A percentile compares a stretch with the other conserved stretches of the same genome.
These are phyloP conservation scores for Coemansia sp. DNA, from an alignment of 192 early-diverging fungal species.

Conservation along the genomic window DNA sequence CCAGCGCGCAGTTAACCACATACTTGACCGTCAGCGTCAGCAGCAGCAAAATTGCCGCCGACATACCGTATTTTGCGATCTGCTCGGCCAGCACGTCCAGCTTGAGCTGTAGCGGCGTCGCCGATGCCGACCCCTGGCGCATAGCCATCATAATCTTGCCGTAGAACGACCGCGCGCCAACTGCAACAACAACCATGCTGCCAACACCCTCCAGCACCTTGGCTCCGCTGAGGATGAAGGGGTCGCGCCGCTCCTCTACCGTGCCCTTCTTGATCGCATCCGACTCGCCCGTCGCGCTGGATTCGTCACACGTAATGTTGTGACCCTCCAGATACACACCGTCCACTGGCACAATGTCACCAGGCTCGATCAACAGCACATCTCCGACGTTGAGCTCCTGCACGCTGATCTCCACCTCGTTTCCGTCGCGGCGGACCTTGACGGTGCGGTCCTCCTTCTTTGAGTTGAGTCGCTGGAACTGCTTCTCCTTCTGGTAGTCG, in stretches of 20 bases:
- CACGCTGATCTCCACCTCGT: constrained; percentile 70
- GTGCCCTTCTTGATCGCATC: constrained; percentile 76
- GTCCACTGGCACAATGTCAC: constrained; percentile 95
- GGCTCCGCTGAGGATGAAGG: constrained; percentile 87
- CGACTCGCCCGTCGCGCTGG: constrained; percentile 89
- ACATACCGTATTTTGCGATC: constrained; percentile 92
- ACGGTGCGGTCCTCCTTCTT: constrained; percentile 83
- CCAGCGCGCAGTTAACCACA: constrained; percentile 58
- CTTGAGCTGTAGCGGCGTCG: constrained; percentile 91
- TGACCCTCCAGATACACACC: constrained; percentile 77
- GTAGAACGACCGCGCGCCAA: constrained; percentile 81
- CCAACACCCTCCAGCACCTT: constrained; percentile 89
- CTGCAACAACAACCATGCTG: constrained; percentile 79
- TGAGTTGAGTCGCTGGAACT: constrained; percentile 84
- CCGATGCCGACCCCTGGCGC: constrained; percentile 57
- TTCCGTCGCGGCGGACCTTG: constrained; percentile 74
- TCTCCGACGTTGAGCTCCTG: constrained; percentile 89
- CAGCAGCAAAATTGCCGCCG: constrained; percentile 80
- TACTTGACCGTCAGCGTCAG: constrained; percentile 67
- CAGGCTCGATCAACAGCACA: constrained; percentile 79
- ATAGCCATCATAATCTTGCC: constrained; percentile 91
- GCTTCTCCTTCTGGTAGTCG: constrained; percentile 86
- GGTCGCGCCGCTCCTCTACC: constrained; percentile 56
- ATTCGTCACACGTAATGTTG: constrained; percentile 87
- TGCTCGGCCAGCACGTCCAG: constrained; percentile 86